Evolutionary conservation across 2,329 filamentous ascomycete species (phyloP).

Genomic region (Myrmaecium sp.): DNA sequence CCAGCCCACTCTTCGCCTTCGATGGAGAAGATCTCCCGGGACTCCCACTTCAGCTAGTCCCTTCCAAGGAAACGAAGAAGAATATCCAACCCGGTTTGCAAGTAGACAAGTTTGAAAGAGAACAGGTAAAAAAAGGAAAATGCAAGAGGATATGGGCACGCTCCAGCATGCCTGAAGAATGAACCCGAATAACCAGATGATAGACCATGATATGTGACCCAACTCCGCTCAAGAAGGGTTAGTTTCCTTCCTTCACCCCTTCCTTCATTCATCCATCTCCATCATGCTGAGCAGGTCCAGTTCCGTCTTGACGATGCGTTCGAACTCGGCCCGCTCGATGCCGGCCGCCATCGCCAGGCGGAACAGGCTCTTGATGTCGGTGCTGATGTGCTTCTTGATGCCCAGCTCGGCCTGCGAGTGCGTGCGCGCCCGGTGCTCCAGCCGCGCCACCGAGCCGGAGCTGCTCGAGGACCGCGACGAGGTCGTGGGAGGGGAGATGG

Average conservation of each 20-base stretch:
- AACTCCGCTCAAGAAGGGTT: too few relatives aligned
- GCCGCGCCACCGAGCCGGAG: constrained; percentile 36
- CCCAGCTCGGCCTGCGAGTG: constrained; percentile 52
- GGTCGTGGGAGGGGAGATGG: constrained; percentile 39
- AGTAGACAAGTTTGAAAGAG: too few relatives aligned
- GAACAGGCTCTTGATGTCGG: constrained; percentile 62
- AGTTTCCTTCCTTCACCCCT: constrained; percentile 1
- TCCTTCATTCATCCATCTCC: constrained; percentile 35
- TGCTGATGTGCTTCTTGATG: constrained; percentile 63
- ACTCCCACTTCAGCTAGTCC: too few relatives aligned
- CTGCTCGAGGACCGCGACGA: constrained; percentile 30
- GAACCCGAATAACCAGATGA: too few relatives aligned
- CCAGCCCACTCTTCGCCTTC: too few relatives aligned
- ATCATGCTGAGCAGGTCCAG: constrained; percentile 53
- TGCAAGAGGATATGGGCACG: too few relatives aligned
- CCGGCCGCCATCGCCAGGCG: constrained; percentile 52
- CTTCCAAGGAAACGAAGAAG: too few relatives aligned
- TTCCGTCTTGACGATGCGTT: constrained; percentile 52
- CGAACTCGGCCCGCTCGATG: constrained; percentile 60
- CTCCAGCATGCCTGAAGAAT: too few relatives aligned
- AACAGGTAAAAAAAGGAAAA: too few relatives aligned
- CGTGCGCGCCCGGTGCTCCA: constrained; percentile 38
- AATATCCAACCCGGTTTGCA: too few relatives aligned
- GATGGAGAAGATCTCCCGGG: too few relatives aligned
- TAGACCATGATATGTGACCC: constrained; percentile 1